Percentiles rank a stretch among this genome's conserved stretches.
Evolutionary conservation across 176 grass and related monocot genomes (phyloP).

Genomic region (Phoenix dactylifera): DNA sequence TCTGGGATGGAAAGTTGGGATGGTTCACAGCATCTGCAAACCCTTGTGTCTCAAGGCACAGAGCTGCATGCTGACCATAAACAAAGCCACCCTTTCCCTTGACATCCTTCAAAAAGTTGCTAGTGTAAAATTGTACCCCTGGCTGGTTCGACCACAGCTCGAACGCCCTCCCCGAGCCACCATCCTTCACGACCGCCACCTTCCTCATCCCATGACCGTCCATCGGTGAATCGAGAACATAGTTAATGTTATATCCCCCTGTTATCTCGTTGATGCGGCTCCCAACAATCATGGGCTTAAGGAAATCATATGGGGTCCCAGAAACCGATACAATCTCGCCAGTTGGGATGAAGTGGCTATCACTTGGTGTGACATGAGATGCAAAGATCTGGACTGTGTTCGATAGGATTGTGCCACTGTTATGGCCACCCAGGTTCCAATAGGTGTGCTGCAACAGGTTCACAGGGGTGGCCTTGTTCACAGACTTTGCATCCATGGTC

Average conservation of each 20-base stretch:
- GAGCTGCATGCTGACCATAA: no score
- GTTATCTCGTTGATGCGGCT: slow-evolving; percentile 38
- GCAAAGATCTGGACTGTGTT: slow-evolving; percentile 55
- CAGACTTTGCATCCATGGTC: slow-evolving; percentile 34
- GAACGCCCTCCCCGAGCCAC: slow-evolving; percentile 32
- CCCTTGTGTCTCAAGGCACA: no score
- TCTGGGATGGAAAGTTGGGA: slow-evolving; percentile 5
- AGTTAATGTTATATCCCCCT: slow-evolving; percentile 65
- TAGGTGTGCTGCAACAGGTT: no score
- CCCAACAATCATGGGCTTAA: slow-evolving; percentile 28
- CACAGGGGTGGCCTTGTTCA: no score
- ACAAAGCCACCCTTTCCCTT: no score
- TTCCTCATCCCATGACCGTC: slow-evolving; percentile 30
- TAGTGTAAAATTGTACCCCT: neutral
- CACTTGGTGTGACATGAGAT: slow-evolving; percentile 31
- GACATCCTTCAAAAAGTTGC: neutral
- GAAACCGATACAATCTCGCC: slow-evolving; percentile 34
- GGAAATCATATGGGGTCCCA: slow-evolving; percentile 65
- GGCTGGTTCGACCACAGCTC: slow-evolving; percentile 62
- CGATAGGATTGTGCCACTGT: no score
- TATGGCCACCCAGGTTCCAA: no score
- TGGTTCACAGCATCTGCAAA: slow-evolving; percentile 8
- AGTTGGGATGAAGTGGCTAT: slow-evolving; percentile 50
- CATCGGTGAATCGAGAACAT: slow-evolving; percentile 24
- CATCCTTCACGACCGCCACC: slow-evolving; percentile 37